phyloP scores from a whole-genome alignment of 2,329 filamentous ascomycete genomes.

The Scedosporium apiospermum region DNA sequence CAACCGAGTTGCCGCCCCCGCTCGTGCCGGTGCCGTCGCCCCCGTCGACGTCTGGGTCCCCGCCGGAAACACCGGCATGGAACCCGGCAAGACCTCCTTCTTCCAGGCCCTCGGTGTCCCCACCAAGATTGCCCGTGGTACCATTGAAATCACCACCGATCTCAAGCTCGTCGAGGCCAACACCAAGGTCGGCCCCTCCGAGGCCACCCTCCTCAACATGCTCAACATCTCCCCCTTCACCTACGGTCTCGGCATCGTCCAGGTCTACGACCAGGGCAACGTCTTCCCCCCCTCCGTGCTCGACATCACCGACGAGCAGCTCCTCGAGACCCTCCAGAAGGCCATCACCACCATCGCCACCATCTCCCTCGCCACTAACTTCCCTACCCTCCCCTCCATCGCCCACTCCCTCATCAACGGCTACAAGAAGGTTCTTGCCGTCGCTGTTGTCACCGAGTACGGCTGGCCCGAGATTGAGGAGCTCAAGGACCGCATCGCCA shows the following conservation, averaged over 20 bases:
- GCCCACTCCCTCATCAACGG: slow-evolving; percentile 93
- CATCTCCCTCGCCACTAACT: slow-evolving; percentile 87
- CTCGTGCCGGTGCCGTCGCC: slow-evolving; percentile 94
- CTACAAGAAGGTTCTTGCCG: slow-evolving; percentile 93
- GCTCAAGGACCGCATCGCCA: slow-evolving; percentile 99
- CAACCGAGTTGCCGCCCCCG: slow-evolving; percentile 97
- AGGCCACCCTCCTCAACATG: slow-evolving; percentile 99
- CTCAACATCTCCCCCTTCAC: slow-evolving; percentile 99
- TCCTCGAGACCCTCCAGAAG: slow-evolving; percentile 70
- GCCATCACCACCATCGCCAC: slow-evolving; percentile 81
- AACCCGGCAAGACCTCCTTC: slow-evolving; percentile 99
- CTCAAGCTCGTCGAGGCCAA: slow-evolving; percentile 94
- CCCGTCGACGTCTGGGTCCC: slow-evolving; percentile 90
- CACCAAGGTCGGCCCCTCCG: slow-evolving; percentile 93
- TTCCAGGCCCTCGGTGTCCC: slow-evolving; percentile 99
- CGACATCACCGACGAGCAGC: slow-evolving; percentile 91
- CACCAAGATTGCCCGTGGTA: slow-evolving; percentile 99
- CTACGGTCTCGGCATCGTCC: slow-evolving; percentile 91
- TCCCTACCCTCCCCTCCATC: slow-evolving; percentile 91
- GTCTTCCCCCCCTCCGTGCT: slow-evolving; percentile 77
- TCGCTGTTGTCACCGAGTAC: slow-evolving; percentile 84
- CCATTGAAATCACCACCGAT: slow-evolving; percentile 98
- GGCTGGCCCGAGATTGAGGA: slow-evolving; percentile 93
- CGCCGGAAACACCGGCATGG: slow-evolving; percentile 99
- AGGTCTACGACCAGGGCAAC: slow-evolving; percentile 98